phyloP scores from a whole-genome alignment of 345 rosid species.

The Citrus sinensis region DVS_A1.0 CM039166.1:17527001-17527500 shows the following conservation, averaged over 20 bases:
- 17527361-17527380: background rate
- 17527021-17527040: no score
- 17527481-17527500: background rate
- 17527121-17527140: background rate
- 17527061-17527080: no score
- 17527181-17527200: background rate
- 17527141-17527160: background rate
- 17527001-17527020: background rate
- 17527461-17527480: background rate
- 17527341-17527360: background rate
- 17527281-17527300: no score
- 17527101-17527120: background rate
- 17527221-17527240: background rate
- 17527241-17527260: constrained; percentile 5
- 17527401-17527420: background rate
- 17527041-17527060: no score
- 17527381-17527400: background rate
- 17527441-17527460: background rate
- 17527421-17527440: background rate
- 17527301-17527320: background rate
- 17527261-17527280: background rate
- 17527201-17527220: background rate
- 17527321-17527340: background rate
- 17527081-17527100: background rate
- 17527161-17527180: background rate